phyloP scores from a whole-genome alignment of 805 yeast species.

The Candida berthetii region DNA sequence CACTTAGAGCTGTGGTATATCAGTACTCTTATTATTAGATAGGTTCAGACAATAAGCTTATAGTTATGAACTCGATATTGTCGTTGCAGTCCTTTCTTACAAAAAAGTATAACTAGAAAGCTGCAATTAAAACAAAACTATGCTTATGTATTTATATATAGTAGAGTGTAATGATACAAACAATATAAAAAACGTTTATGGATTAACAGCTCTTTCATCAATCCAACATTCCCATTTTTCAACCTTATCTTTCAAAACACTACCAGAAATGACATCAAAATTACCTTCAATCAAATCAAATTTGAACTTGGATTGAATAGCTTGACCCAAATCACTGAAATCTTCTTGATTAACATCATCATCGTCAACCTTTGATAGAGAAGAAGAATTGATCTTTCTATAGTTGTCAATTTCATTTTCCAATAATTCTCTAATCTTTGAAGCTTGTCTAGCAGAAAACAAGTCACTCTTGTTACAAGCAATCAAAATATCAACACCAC shows the following conservation, averaged over 20 bases:
- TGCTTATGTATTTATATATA: too few relatives aligned
- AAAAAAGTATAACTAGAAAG: too few relatives aligned
- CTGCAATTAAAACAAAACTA: too few relatives aligned
- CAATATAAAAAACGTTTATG: slow-evolving; percentile 1
- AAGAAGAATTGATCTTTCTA: slow-evolving; percentile 40
- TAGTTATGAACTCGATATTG: too few relatives aligned
- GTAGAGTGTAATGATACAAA: too few relatives aligned
- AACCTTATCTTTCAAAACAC: slow-evolving; percentile 51
- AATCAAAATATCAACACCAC: slow-evolving; percentile 68
- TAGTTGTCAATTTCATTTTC: slow-evolving; percentile 59
- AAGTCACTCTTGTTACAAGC: slow-evolving; percentile 85
- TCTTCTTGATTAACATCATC: slow-evolving; percentile 28
- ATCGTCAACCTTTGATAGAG: slow-evolving; percentile 23
- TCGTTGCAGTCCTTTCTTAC: too few relatives aligned
- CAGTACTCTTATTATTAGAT: too few relatives aligned
- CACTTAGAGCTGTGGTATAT: too few relatives aligned
- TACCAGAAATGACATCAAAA: slow-evolving; percentile 67
- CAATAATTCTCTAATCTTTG: slow-evolving; percentile 50
- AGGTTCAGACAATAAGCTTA: too few relatives aligned
- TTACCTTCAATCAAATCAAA: slow-evolving; percentile 71
- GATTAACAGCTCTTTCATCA: slow-evolving; percentile 64
- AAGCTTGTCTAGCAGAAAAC: slow-evolving; percentile 73
- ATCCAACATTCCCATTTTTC: slow-evolving; percentile 74
- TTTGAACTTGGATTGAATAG: slow-evolving; percentile 39
- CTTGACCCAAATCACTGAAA: slow-evolving; percentile 37